phyloP scores from a whole-genome alignment of 106 monocot genomes.

The Platanthera guangdongensis region DNA sequence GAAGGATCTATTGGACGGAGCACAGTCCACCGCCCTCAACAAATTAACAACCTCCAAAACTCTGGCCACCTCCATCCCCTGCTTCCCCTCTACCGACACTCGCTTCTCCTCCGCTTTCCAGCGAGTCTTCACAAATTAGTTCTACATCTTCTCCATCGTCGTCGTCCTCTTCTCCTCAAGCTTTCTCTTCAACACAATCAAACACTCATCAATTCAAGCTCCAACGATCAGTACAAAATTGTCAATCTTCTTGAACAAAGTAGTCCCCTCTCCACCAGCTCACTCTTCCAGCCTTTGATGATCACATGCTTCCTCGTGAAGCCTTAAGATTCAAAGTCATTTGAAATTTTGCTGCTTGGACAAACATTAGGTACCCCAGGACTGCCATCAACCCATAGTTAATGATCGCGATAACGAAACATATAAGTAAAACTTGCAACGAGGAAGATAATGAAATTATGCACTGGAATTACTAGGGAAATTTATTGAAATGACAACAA shows the following conservation, averaged over 20 bases:
- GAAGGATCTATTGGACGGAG: constrained; percentile 63
- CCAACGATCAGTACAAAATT: neutral
- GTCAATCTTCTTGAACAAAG: constrained; percentile 53
- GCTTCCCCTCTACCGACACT: constrained; percentile 71
- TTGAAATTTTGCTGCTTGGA: too few relatives aligned
- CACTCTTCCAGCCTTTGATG: constrained; percentile 77
- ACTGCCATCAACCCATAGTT: too few relatives aligned
- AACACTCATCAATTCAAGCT: neutral
- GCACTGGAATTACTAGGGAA: too few relatives aligned
- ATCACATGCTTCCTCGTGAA: constrained; percentile 70
- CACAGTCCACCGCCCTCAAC: constrained; percentile 53
- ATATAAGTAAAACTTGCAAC: too few relatives aligned
- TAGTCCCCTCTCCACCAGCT: constrained; percentile 56
- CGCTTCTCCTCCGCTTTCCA: constrained; percentile 78
- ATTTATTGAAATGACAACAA: too few relatives aligned
- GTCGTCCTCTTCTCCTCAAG: constrained; percentile 65
- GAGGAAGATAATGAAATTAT: too few relatives aligned
- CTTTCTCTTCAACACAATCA: constrained; percentile 41
- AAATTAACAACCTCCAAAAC: constrained; percentile 59
- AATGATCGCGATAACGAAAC: too few relatives aligned
- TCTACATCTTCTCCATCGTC: constrained; percentile 69
- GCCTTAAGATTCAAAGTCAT: neutral
- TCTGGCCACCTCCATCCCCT: constrained; percentile 64
- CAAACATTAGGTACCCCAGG: too few relatives aligned
- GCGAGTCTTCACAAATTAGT: constrained; percentile 51